phyloP scores from a whole-genome alignment of 108 stramenopile species.

The Fistulifera solaris region DNA sequence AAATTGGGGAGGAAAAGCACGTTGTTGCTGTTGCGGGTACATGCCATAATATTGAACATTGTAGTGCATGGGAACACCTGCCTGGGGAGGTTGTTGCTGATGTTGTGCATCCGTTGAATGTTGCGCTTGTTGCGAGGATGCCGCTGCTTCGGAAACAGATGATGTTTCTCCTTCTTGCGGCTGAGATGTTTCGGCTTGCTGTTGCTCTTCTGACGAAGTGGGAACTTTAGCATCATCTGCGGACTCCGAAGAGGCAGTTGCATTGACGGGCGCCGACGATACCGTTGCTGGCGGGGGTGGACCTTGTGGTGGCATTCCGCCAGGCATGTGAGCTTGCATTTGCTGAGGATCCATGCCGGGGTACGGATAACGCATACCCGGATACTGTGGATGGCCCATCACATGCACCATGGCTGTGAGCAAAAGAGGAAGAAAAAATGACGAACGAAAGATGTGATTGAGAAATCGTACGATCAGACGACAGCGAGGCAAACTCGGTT shows the following conservation, averaged over 20 bases:
- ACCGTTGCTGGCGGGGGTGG: slow-evolving; percentile 7
- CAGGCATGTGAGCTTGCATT: slow-evolving; percentile 15
- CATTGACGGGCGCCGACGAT: slow-evolving; percentile 2
- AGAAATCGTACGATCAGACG: slow-evolving; percentile 4
- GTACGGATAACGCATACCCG: slow-evolving; percentile 42
- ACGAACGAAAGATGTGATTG: background rate
- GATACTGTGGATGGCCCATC: slow-evolving; percentile 46
- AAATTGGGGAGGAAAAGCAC: slow-evolving; percentile 28
- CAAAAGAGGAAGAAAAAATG: background rate
- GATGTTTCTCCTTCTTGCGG: slow-evolving; percentile 17
- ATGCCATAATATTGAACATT: slow-evolving; percentile 27
- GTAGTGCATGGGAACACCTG: slow-evolving; percentile 24
- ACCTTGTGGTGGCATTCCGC: slow-evolving; percentile 1
- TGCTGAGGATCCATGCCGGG: slow-evolving; percentile 39
- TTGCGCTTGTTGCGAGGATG: background rate
- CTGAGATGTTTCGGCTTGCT: slow-evolving; percentile 10
- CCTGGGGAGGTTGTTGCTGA: slow-evolving; percentile 32
- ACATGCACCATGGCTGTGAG: slow-evolving; percentile 64
- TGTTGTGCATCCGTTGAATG: slow-evolving; percentile 26
- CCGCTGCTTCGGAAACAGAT: slow-evolving; percentile 5
- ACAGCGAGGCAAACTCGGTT: background rate
- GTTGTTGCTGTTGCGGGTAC: slow-evolving; percentile 34
- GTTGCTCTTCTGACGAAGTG: slow-evolving; percentile 6
- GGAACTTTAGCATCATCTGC: background rate
- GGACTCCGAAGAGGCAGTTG: background rate